Conservation (phyloP, 2,329 filamentous ascomycete species). For the Diplodia scrobiculata region DNA sequence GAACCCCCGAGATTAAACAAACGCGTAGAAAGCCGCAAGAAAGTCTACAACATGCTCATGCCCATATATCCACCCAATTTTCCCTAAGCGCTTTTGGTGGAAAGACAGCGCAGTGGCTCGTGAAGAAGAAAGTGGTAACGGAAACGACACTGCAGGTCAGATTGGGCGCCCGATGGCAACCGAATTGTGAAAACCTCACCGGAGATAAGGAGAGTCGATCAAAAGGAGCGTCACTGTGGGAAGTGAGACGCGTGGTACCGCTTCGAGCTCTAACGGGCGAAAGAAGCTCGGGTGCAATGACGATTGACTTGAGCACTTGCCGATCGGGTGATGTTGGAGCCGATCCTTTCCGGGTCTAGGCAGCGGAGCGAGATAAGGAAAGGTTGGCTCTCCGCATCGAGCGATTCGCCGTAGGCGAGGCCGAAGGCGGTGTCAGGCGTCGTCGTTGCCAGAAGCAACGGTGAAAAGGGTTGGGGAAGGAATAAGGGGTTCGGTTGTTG, state of each 20-base stretch:
- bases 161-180: conserved; percentile 20
- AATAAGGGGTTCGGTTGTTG: conserved; percentile 25
- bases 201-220: conserved; percentile 23
- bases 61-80: conserved; percentile 20
- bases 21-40: conserved; percentile 17
- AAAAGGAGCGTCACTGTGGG: conserved; percentile 16
- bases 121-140: conserved; percentile 17
- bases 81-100: conserved; percentile 15
- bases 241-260: conserved; percentile 12
- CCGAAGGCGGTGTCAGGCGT: conserved; percentile 23
- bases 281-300: not conserved
- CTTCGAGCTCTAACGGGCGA: conserved; percentile 15
- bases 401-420: conserved; percentile 10
- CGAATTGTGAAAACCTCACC: conserved; percentile 10
- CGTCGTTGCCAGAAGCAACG: conserved; percentile 16
- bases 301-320: conserved; percentile 5
- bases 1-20: conserved; percentile 14
- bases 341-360: conserved; percentile 13
- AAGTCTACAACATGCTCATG: conserved; percentile 27
- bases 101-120: not conserved
- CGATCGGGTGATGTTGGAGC: conserved; percentile 3
- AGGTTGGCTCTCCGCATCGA: conserved; percentile 9
- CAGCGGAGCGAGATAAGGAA: conserved; percentile 10
- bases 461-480: conserved; percentile 8
- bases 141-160: conserved; percentile 23